Evolutionary conservation across 2,329 filamentous ascomycete species (phyloP).

Genomic region (Ophiocordyceps unilateralis): DNA sequence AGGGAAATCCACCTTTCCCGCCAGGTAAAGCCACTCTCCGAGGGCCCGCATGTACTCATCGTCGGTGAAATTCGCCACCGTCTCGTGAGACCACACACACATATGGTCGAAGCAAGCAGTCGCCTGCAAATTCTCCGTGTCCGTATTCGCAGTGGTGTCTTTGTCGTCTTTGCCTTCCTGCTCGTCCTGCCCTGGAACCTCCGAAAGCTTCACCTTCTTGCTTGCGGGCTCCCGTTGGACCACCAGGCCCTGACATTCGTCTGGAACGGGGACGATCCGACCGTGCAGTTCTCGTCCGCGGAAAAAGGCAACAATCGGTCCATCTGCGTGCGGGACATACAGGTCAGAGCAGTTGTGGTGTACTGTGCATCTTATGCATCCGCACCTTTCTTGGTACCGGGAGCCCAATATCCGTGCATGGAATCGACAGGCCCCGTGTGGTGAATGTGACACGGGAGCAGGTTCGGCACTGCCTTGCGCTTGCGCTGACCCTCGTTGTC

Average conservation of each 20-base stretch:
- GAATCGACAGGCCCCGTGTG: conserved; percentile 57
- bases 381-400: conserved; percentile 19
- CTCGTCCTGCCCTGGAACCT: not conserved
- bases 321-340: conserved; percentile 22
- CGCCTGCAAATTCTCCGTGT: conserved; percentile 41
- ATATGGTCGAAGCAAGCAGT: conserved; percentile 56
- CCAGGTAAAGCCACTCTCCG: conserved; percentile 64
- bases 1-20: conserved; percentile 37
- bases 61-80: conserved; percentile 36
- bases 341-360: no score
- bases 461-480: conserved; percentile 39
- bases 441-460: conserved; percentile 67
- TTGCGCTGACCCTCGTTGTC: conserved; percentile 4
- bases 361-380: not conserved
- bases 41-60: conserved; percentile 62
- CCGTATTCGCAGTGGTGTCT: conserved; percentile 20
- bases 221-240: conserved; percentile 22
- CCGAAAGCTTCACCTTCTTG: conserved; percentile 9
- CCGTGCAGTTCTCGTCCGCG: conserved; percentile 67
- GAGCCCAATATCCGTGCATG: conserved; percentile 50
- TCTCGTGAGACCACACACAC: conserved; percentile 73
- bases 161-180: conserved; percentile 21
- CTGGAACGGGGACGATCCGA: conserved; percentile 46
- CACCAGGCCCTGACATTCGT: conserved; percentile 52
- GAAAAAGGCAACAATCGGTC: conserved; percentile 45